Evolutionary conservation across 768 basidiomycete species (phyloP), one percentile per base, ranked within the genome.

Genomic region (Russula griseocarnosa): DNA sequence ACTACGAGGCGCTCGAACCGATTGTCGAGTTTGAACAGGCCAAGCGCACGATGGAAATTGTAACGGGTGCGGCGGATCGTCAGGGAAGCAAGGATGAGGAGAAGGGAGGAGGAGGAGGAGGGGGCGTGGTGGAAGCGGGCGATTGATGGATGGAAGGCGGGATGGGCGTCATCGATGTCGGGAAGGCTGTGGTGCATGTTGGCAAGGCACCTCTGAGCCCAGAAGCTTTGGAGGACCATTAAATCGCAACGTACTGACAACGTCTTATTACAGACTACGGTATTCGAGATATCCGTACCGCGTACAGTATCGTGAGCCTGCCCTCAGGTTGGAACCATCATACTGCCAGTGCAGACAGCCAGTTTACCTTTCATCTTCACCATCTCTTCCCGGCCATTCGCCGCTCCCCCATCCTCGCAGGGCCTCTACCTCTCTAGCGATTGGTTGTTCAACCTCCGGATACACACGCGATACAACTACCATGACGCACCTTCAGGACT

Each of bases 1-100:
- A 78, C 47, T 70, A 71, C 30, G 79, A 80, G 63, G 76, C 77
- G 63, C 62, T 75, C 42, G 77, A 79, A 67, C 75, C 76, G 2
- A 66, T 78, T 5, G 71, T 76, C 52, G 72, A 75, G 63, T 66
- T 79, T 18, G 63, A 67, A 22, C 74, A 77, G 66, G 75, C 77
- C 1, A 69, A 77, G 18, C 73, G 75, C 55, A 71, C 75, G 63
- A 47, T 47, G 46, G 46, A 76, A 62, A 22, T 22, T n/a, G 46
- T 75, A 62, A 63, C 77, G 42, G 65, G 63, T 6, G 61, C 63
- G 3, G 61, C 63, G 4, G 16, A 3, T 24, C 46, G 7, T 26
- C 26, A 57, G 46, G 38, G 34, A 34, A 13, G n/a, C 38, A 55
- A 22, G 10, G 49, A 36, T 4, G 3, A 36, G 32, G n/a, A n/a